Percentiles rank a stretch among this genome's conserved stretches.
These are phyloP conservation scores for Fusarium paranaense DNA, from an alignment of 2,329 filamentous ascomycete species.

Conservation along the genomic window DNA sequence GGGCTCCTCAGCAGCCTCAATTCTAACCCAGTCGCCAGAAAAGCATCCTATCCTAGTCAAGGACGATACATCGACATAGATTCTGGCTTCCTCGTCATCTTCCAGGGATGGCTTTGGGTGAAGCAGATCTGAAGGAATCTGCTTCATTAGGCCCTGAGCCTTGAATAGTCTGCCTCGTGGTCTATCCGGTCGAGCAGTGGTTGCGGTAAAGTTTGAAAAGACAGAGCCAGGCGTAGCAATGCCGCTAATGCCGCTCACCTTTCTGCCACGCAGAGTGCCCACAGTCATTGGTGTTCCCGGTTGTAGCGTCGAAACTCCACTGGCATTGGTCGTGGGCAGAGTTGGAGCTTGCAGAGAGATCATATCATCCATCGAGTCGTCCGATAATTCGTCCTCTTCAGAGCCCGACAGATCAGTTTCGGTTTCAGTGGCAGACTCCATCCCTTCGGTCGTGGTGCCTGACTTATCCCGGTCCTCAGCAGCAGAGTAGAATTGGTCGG, in stretches of 20 bases:
- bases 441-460: constrained; percentile 68
- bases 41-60: constrained; percentile 94
- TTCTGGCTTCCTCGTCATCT: constrained; percentile 88
- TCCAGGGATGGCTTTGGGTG: constrained; percentile 82
- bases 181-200: constrained; percentile 80
- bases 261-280: constrained; percentile 67
- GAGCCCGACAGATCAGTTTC: constrained; percentile 71
- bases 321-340: constrained; percentile 80
- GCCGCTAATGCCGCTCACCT: constrained; percentile 80
- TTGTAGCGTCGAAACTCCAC: constrained; percentile 82
- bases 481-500: constrained; percentile 93
- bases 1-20: constrained; percentile 82
- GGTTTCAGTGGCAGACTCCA: constrained; percentile 70
- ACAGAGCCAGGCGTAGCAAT: constrained; percentile 87
- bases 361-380: constrained; percentile 93
- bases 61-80: constrained; percentile 90
- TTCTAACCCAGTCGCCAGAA: constrained; percentile 94
- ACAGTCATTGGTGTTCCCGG: constrained; percentile 83
- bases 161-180: constrained; percentile 85
- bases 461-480: constrained; percentile 80
- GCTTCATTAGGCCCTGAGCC: constrained; percentile 78
- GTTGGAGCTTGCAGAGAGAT: constrained; percentile 88
- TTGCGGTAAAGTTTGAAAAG: constrained; percentile 87
- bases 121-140: constrained; percentile 81
- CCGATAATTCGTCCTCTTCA: constrained; percentile 80